These are phyloP conservation scores for Aspergillus incahuasiensis DNA, from an alignment of 495 filamentous ascomycete species.

Conservation along the genomic window DNA sequence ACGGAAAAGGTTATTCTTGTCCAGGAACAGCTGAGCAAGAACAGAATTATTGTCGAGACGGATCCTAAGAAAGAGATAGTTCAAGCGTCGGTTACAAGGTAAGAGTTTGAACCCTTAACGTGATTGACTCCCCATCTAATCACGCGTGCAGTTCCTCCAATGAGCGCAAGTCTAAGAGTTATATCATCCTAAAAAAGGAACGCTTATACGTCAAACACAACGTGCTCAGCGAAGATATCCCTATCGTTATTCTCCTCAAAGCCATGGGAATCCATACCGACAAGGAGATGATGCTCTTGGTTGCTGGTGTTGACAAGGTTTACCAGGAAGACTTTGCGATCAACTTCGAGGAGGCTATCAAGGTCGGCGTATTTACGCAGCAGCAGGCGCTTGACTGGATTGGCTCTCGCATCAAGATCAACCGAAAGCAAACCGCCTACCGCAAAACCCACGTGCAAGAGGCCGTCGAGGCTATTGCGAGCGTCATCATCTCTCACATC, in stretches of 20 bases:
- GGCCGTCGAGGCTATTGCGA: constrained; percentile 84
- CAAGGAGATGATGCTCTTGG: constrained; percentile 84
- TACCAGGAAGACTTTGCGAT: constrained; percentile 93
- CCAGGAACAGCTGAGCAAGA: constrained; percentile 97
- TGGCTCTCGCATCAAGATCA: constrained; percentile 79
- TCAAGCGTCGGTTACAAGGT: constrained; percentile 91
- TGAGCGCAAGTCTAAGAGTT: constrained; percentile 95
- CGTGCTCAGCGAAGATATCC: constrained; percentile 83
- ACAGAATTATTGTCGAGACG: constrained; percentile 93
- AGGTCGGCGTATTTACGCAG: constrained; percentile 78
- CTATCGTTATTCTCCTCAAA: constrained; percentile 86
- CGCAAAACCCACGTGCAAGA: constrained; percentile 75
- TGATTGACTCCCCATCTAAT: background rate
- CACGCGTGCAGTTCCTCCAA: constrained; percentile 70
- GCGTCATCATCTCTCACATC: constrained; percentile 89
- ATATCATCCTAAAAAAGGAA: constrained; percentile 89
- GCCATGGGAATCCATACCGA: constrained; percentile 92
- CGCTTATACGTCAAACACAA: constrained; percentile 87
- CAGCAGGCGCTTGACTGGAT: constrained; percentile 93
- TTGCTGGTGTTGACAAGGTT: constrained; percentile 73
- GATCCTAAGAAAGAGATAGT: constrained; percentile 85
- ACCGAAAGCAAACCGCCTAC: constrained; percentile 51
- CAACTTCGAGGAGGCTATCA: constrained; percentile 89
- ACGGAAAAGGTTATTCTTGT: constrained; percentile 98
- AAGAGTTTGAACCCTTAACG: background rate